Conservation (phyloP, 2,329 filamentous ascomycete species). For the Clonostachys rhizophaga region DNA sequence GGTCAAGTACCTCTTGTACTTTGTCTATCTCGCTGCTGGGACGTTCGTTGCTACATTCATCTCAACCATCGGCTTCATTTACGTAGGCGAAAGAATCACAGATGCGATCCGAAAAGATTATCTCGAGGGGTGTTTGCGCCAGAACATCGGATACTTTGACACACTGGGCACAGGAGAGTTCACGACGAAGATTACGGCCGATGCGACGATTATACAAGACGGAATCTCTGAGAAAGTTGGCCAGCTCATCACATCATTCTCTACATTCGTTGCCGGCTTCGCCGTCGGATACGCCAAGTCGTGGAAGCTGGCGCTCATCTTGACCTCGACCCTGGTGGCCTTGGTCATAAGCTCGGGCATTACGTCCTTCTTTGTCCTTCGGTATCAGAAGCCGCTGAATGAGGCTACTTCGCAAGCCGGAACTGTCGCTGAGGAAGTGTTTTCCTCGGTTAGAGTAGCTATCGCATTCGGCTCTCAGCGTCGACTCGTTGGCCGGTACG, state of each 20-base stretch:
- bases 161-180: slow-evolving; percentile 90
- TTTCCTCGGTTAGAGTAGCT: slow-evolving; percentile 89
- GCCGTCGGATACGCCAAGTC: slow-evolving; percentile 86
- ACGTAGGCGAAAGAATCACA: slow-evolving; percentile 74
- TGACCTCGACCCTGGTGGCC: slow-evolving; percentile 69
- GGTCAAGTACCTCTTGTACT: slow-evolving; percentile 67
- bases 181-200: slow-evolving; percentile 88
- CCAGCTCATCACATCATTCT: slow-evolving; percentile 68
- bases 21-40: slow-evolving; percentile 77
- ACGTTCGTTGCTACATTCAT: slow-evolving; percentile 77
- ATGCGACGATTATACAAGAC: slow-evolving; percentile 90
- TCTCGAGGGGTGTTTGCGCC: slow-evolving; percentile 74
- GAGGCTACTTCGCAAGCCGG: slow-evolving; percentile 80
- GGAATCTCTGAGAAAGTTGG: slow-evolving; percentile 89
- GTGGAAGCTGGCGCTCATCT: slow-evolving; percentile 90
- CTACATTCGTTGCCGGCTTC: slow-evolving; percentile 85
- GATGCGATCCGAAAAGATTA: slow-evolving; percentile 80
- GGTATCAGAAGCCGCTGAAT: slow-evolving; percentile 73
- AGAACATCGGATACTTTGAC: slow-evolving; percentile 92
- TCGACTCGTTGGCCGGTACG: slow-evolving; percentile 83
- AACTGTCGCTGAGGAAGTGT: slow-evolving; percentile 55
- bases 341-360: slow-evolving; percentile 73
- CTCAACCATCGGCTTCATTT: slow-evolving; percentile 85
- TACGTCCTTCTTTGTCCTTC: slow-evolving; percentile 71
- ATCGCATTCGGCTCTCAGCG: slow-evolving; percentile 92